These are phyloP conservation scores for Chaetomiaceae sp. DNA, from an alignment of 2,329 filamentous ascomycete species.

Conservation along the genomic window DNA sequence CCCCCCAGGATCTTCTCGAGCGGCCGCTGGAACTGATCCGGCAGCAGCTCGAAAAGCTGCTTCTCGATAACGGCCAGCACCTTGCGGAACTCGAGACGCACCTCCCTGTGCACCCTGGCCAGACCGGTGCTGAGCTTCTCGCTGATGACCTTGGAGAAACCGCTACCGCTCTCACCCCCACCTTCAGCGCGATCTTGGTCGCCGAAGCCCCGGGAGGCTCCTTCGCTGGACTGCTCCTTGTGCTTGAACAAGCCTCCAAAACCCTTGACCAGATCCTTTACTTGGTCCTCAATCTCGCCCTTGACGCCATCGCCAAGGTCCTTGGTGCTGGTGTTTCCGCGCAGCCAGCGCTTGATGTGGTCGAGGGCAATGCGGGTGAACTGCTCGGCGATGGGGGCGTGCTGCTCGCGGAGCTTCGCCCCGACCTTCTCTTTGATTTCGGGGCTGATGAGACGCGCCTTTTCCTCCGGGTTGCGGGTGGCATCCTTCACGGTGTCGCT, in stretches of 20 bases:
- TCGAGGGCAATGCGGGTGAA: slow-evolving; percentile 43
- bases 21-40: slow-evolving; percentile 39
- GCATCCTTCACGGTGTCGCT: slow-evolving; percentile 42
- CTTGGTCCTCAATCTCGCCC: slow-evolving; percentile 41
- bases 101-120: slow-evolving; percentile 40
- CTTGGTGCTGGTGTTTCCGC: slow-evolving; percentile 38
- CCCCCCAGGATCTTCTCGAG: slow-evolving; percentile 44
- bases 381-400: slow-evolving; percentile 41
- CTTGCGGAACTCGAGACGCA: slow-evolving; percentile 43
- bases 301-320: slow-evolving; percentile 41
- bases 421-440: slow-evolving; percentile 44
- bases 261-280: slow-evolving; percentile 42
- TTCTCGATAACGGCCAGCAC: slow-evolving; percentile 41
- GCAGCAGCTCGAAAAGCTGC: slow-evolving; percentile 41
- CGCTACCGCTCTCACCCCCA: slow-evolving; percentile 30
- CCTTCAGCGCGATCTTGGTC: slow-evolving; percentile 28
- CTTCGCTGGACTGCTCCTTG: slow-evolving; percentile 34
- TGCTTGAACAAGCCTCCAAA: slow-evolving; percentile 38
- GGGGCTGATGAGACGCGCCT: slow-evolving; percentile 40
- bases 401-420: slow-evolving; percentile 37
- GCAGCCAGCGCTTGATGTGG: slow-evolving; percentile 43
- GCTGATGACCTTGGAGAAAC: slow-evolving; percentile 43
- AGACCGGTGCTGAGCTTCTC: slow-evolving; percentile 43
- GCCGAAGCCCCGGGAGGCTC: slow-evolving; percentile 30
- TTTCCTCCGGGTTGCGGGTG: slow-evolving; percentile 42